These are phyloP conservation scores for Polytrichum commune DNA, from an alignment of 225 moss, liverwort and hornwort genomes.

Conservation along the genomic window DNA sequence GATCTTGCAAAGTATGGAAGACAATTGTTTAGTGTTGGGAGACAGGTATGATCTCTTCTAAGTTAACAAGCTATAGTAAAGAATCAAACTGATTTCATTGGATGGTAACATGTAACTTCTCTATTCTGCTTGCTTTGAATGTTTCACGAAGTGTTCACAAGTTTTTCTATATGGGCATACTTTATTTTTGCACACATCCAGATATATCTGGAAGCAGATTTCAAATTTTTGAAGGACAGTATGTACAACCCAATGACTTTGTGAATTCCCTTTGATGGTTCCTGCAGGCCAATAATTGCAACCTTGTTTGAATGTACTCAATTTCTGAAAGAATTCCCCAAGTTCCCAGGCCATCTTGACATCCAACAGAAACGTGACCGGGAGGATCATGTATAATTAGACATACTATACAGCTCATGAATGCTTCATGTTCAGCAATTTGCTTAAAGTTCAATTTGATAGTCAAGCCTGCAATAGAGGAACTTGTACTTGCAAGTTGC, in stretches of 20 bases:
- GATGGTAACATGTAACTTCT: too few relatives aligned
- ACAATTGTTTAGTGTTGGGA: constrained; percentile 12
- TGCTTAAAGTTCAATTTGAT: background rate
- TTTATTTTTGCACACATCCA: too few relatives aligned
- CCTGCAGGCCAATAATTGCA: constrained; percentile 36
- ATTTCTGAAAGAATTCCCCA: constrained; percentile 16
- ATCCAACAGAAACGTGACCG: constrained; percentile 7
- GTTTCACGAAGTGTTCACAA: too few relatives aligned
- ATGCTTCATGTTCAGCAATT: background rate
- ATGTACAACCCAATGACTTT: too few relatives aligned
- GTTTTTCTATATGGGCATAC: too few relatives aligned
- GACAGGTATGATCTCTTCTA: constrained; percentile 28
- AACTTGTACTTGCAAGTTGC: background rate
- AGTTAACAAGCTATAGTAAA: too few relatives aligned
- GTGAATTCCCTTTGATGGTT: background rate
- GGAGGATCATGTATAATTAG: constrained; percentile 34
- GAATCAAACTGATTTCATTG: too few relatives aligned
- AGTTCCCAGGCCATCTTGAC: constrained; percentile 30
- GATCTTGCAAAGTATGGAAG: constrained; percentile 5
- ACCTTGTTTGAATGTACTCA: constrained; percentile 8
- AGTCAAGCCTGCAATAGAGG: background rate
- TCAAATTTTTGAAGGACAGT: too few relatives aligned
- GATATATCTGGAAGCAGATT: too few relatives aligned
- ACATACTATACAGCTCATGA: background rate
- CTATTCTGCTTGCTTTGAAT: too few relatives aligned